Percentiles rank a stretch among this genome's conserved stretches.
phyloP scores from a whole-genome alignment of 2,329 filamentous ascomycete genomes.

The Knufia petricola region DNA sequence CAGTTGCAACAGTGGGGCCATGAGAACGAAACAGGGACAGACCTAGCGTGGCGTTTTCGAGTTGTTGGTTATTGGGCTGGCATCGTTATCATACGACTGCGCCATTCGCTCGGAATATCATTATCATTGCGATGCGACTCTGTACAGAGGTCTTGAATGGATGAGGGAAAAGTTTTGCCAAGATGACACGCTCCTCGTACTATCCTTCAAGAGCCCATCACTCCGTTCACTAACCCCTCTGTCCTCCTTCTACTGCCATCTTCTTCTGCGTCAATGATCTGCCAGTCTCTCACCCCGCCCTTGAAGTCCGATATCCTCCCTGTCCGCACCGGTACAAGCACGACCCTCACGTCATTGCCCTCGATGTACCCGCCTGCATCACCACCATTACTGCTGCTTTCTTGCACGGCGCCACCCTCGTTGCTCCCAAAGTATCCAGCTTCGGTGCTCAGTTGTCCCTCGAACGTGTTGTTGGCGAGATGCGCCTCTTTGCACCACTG shows the following conservation, averaged over 20 bases:
- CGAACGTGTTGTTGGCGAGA: conserved; percentile 85
- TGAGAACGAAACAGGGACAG: background rate
- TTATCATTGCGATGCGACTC: no score
- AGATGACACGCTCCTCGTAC: no score
- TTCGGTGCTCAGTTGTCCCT: conserved; percentile 42
- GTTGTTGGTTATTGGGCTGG: background rate
- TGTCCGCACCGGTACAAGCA: conserved; percentile 73
- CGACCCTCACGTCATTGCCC: conserved; percentile 74
- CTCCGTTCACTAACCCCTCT: conserved; percentile 8
- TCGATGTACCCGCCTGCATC: conserved; percentile 54
- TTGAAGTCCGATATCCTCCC: conserved; percentile 92
- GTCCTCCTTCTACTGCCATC: background rate
- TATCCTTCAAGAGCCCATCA: no score
- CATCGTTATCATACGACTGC: background rate
- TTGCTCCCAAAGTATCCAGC: conserved; percentile 33
- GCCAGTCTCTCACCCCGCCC: conserved; percentile 79
- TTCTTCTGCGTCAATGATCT: conserved; percentile 29
- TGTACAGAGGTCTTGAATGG: no score
- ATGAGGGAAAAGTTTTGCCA: no score
- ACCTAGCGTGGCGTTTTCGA: background rate
- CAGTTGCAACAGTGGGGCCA: background rate
- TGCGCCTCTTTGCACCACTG: conserved; percentile 73
- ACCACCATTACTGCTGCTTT: conserved; percentile 14
- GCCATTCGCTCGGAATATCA: background rate
- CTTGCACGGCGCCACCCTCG: conserved; percentile 24